Conservation (phyloP, 768 basidiomycete species). For the Auriscalpium microsporum region DNA sequence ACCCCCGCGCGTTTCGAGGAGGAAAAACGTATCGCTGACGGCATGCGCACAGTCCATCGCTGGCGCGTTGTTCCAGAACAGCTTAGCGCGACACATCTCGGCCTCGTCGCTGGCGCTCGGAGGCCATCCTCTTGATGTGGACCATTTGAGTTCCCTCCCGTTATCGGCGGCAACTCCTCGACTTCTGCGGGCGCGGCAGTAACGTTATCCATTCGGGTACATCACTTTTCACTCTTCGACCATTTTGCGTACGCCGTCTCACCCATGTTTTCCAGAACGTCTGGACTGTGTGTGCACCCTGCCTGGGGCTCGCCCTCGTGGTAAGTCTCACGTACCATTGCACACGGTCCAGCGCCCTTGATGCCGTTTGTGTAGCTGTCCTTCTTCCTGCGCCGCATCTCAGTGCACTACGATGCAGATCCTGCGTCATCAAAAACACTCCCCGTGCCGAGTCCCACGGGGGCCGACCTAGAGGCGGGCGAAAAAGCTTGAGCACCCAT, state of each 20-base stretch:
- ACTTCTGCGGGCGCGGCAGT: slow-evolving; percentile 6
- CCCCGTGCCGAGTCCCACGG: not conserved
- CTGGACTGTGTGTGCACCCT: slow-evolving; percentile 15
- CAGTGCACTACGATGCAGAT: not conserved
- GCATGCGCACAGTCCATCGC: slow-evolving; percentile 50
- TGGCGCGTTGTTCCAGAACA: slow-evolving; percentile 51
- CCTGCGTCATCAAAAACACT: not conserved
- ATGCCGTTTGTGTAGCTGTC: slow-evolving; percentile 9
- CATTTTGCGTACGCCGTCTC: slow-evolving; percentile 2
- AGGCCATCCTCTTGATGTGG: not conserved
- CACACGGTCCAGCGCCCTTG: not conserved
- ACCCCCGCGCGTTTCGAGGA: not conserved
- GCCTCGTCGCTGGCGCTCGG: not conserved
- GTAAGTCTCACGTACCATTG: slow-evolving; percentile 3
- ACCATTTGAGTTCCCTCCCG: not conserved
- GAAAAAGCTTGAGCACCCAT: not conserved
- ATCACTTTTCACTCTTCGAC: not conserved
- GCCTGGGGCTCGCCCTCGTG: slow-evolving; percentile 12
- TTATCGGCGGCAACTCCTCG: not conserved
- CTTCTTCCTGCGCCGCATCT: slow-evolving; percentile 9
- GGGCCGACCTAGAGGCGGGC: not conserved
- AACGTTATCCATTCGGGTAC: slow-evolving; percentile 9
- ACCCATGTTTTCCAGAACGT: slow-evolving; percentile 6
- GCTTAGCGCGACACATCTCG: slow-evolving; percentile 4
- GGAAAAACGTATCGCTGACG: slow-evolving; percentile 1